Evolutionary conservation across 2,329 filamentous ascomycete genomes (phyloP), one percentile per base, ranked within the genome.

Genomic region (Hysterium pulicare): DNA sequence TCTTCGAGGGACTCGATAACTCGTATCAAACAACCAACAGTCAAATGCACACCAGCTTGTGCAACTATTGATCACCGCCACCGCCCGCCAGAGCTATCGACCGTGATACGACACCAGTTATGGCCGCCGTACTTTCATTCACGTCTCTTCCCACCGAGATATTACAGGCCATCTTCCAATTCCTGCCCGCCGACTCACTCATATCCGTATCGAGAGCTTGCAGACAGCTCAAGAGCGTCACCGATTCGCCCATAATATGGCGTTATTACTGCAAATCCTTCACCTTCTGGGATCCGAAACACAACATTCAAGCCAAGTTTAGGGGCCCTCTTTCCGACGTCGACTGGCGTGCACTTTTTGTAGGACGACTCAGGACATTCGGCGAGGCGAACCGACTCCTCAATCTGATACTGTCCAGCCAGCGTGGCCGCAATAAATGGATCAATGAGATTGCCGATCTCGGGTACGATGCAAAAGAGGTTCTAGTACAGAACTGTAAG

Each of bases 381-480:
- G 49, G 48, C 24, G 48, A 62, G 20, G 66, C 67, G 7, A 41
- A 47, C 19, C 39, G 55, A 4, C 45, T 67, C 6, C 70, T 97
- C 43, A 74, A 90, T 48, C 76, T 72, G 22, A 82, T 95, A 44
- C 71, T 97, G 41, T 65, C 72, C n/a, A 82, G 79, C 23, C 87
- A 89, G 62, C 76, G 82, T 26, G 75, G 80, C 41, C 83, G 90
- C 16, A 76, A 89, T 43, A 74, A 76, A 42, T 83, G 83, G 56
- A 83, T 89, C 48, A 80, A 86, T 54, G 70, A 76, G 38, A 86
- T 97, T 48, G 82, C 86, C 40, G 71, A 74, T 21, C 75, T 83
- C 56, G 90, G 90, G 1, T 91, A 90, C 58, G 90, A 97, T 70
- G 87, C 85, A 34, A 96, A 96, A 64, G 90, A 96, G 63, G 83